phyloP scores from a whole-genome alignment of 495 filamentous ascomycete genomes.

The Platismatia glauca region DNA sequence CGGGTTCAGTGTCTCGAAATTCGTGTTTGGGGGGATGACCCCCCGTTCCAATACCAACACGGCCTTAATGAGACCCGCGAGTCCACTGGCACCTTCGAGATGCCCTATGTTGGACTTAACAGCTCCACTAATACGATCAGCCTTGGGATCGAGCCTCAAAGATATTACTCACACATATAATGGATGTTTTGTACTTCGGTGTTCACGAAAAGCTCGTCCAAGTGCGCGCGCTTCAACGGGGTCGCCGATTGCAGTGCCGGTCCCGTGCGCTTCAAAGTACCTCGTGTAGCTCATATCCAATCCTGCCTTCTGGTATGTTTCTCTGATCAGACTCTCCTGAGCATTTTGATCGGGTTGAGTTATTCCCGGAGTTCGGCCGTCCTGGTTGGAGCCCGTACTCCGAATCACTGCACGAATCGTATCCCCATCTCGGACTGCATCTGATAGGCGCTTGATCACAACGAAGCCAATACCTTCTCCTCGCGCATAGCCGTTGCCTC shows the following conservation, averaged over 20 bases:
- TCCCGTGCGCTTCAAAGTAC: slow-evolving; percentile 44
- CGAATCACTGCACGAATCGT: slow-evolving; percentile 38
- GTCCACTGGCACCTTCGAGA: slow-evolving; percentile 42
- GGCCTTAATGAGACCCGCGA: slow-evolving; percentile 45
- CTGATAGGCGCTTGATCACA: slow-evolving; percentile 41
- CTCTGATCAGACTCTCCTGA: slow-evolving; percentile 33
- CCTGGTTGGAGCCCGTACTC: slow-evolving; percentile 33
- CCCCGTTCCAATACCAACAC: slow-evolving; percentile 41
- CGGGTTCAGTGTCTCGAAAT: slow-evolving; percentile 38
- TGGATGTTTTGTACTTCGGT: too few species aligned
- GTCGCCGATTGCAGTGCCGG: slow-evolving; percentile 44
- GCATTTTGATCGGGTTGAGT: slow-evolving; percentile 31
- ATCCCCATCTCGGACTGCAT: slow-evolving; percentile 42
- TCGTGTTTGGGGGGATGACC: slow-evolving; percentile 41
- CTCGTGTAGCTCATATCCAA: slow-evolving; percentile 30
- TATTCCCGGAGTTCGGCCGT: slow-evolving; percentile 42
- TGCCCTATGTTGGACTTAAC: slow-evolving; percentile 53
- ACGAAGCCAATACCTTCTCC: slow-evolving; percentile 38
- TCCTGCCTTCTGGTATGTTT: slow-evolving; percentile 32
- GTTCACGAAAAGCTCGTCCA: too few species aligned
- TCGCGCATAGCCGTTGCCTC: slow-evolving; percentile 42
- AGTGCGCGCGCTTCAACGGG: slow-evolving; percentile 37
- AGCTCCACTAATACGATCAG: too few species aligned
- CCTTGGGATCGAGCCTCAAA: too few species aligned
- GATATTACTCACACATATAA: too few species aligned